Conservation (phyloP, 1,284 basidiomycete species). For the Rhodotorula sp. region DNA sequence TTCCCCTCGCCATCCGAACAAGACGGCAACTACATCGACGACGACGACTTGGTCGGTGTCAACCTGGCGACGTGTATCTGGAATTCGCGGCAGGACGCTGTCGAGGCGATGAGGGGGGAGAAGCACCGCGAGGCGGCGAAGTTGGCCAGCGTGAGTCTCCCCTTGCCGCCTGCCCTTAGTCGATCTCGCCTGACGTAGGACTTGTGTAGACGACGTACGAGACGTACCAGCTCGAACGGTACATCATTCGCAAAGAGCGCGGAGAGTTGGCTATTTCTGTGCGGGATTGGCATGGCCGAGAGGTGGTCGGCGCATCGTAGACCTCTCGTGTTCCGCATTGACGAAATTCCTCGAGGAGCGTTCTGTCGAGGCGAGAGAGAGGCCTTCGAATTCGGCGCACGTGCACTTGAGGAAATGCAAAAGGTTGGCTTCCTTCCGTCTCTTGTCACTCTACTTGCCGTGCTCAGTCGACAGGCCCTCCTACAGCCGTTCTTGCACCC, state of each 20-base stretch:
- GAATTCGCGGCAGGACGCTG: constrained; percentile 78
- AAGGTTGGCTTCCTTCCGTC: neutral
- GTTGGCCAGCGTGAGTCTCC: constrained; percentile 57
- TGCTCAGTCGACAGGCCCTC: neutral
- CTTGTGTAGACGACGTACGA: constrained; percentile 62
- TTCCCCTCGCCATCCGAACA: neutral
- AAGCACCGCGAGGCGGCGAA: constrained; percentile 78
- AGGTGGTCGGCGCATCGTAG: constrained; percentile 54
- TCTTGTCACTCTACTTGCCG: neutral
- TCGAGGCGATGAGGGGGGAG: constrained; percentile 72
- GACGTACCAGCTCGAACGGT: constrained; percentile 71
- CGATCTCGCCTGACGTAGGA: neutral
- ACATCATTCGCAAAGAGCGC: constrained; percentile 64
- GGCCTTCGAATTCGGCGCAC: too few relatives aligned
- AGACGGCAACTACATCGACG: neutral
- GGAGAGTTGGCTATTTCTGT: neutral
- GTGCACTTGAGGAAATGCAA: too few relatives aligned
- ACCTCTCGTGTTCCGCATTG: too few relatives aligned
- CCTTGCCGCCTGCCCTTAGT: neutral
- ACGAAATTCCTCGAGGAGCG: too few relatives aligned
- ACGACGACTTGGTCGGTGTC: constrained; percentile 57
- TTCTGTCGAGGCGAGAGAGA: too few relatives aligned
- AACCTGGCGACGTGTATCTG: constrained; percentile 95
- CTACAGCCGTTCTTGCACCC: too few relatives aligned
- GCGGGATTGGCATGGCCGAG: constrained; percentile 53